Evolutionary conservation across 164 flowering plant genomes (phyloP), one percentile per base, ranked within the genome.

Genomic region (Hamamelis virginiana): DNA sequence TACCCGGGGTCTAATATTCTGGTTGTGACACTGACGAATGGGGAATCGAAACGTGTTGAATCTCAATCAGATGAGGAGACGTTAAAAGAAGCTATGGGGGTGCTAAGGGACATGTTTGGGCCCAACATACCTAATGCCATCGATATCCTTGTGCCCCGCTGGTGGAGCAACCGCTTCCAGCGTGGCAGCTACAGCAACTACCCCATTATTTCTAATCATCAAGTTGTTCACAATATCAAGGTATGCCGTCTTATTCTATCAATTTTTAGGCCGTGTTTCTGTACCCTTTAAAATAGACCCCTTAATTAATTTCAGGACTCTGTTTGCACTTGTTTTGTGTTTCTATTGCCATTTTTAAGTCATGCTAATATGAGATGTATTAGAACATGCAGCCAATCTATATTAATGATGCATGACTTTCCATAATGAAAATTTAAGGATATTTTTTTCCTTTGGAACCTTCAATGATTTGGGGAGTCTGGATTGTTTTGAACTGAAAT

Each of bases 161-260:
- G 98, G 98, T 94, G 94, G 94, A 92, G 78, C 74, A 90, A 94
- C 72, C 79, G 95, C 33, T 94, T 94, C 81, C 98, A 94, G 81
- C 87, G 95, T 50, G 95, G 98, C 44, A 90, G 98, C 83, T 94
- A 94, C 72, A 91, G 96, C 78, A 92, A 94, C 72, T 94, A 91
- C 76, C 96, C 96, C 55, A 78, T 92, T 44, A 76, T 86, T 23
- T 75, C 81, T 27, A 81, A 87, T 59, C 72, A 72, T 25, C 85
- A 86, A 74, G 84, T 79, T 41, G 75, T 87, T 56, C 77, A 73
- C 4, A 74, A 82, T 50, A 85, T 94, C 22, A 87, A 87, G 94
- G 98, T 94, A 43, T 46, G 45, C 55, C 0, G 19, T 70, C 56
- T 28, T 15, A 9, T 55, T 8, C 41, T 33, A 33, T 33, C 41